A percentile compares a stretch with the other conserved stretches of the same genome.
Conservation (phyloP, 768 basidiomycete genomes). For the Candolleomyces eurysporus region DNA sequence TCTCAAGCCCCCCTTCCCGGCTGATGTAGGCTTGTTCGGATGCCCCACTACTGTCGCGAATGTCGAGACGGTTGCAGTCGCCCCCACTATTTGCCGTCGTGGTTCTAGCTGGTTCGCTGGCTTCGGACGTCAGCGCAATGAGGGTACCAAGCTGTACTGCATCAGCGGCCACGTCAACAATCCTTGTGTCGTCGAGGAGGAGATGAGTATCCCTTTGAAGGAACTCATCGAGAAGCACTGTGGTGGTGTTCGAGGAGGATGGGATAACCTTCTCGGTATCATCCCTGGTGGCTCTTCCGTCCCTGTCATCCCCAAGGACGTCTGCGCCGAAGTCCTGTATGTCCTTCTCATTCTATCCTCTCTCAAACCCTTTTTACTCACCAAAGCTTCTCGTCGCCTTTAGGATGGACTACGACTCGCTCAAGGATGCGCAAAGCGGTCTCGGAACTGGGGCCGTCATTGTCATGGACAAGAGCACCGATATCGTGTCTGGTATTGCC, state of each 20-base stretch:
- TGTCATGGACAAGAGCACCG: conserved; percentile 98
- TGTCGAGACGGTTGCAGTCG: conserved; percentile 97
- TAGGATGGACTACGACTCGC: conserved; percentile 97
- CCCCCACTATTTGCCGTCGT: conserved; percentile 92
- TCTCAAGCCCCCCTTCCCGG: conserved; percentile 98
- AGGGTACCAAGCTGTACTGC: conserved; percentile 96
- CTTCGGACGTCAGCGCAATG: conserved; percentile 90
- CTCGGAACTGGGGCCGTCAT: conserved; percentile 98
- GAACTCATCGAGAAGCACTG: conserved; percentile 97
- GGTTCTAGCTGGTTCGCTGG: conserved; percentile 88
- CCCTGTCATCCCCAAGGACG: conserved; percentile 82
- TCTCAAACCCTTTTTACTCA: conserved; percentile 7
- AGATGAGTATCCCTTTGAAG: conserved; percentile 96
- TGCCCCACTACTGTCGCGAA: conserved; percentile 98
- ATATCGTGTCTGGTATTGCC: conserved; percentile 91
- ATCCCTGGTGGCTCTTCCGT: conserved; percentile 95
- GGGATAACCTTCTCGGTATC: conserved; percentile 97
- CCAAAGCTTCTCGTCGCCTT: background rate
- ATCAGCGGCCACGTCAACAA: conserved; percentile 98
- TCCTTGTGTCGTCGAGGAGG: conserved; percentile 96
- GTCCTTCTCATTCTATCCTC: conserved; percentile 27
- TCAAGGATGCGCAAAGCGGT: conserved; percentile 95
- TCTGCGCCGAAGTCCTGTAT: conserved; percentile 85
- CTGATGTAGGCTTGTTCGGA: conserved; percentile 96
- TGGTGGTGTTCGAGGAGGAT: conserved; percentile 91